Percentiles rank a stretch among this genome's conserved stretches.
Evolutionary conservation across 2,329 filamentous ascomycete genomes (phyloP).

Genomic region (Colletotrichum noveboracense): DNA sequence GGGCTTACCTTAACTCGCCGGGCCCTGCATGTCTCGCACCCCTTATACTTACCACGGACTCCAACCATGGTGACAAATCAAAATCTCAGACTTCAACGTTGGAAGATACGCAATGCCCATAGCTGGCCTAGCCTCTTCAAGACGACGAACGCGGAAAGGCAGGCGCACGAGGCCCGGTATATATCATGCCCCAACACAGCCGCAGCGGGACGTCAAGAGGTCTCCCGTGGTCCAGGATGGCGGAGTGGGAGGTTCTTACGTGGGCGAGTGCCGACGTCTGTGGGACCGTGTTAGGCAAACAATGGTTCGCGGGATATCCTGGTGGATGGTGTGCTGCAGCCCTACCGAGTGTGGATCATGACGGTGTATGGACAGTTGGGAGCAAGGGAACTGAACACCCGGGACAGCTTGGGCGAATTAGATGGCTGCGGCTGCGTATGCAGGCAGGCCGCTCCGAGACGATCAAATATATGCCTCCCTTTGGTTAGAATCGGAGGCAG

Average conservation of each 20-base stretch:
- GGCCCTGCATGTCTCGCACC: slow-evolving; percentile 65
- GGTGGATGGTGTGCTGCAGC: slow-evolving; percentile 20
- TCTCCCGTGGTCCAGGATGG: background rate
- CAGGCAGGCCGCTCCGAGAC: slow-evolving; percentile 17
- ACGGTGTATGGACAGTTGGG: background rate
- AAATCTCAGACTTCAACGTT: background rate
- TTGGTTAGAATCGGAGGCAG: slow-evolving; percentile 9
- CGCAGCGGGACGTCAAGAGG: background rate
- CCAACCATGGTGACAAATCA: slow-evolving; percentile 56
- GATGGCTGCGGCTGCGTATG: slow-evolving; percentile 14
- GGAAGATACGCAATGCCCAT: background rate
- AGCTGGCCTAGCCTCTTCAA: background rate
- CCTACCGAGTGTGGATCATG: slow-evolving; percentile 10
- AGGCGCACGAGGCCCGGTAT: background rate
- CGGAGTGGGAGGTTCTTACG: slow-evolving; percentile 10
- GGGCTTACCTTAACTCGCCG: slow-evolving; percentile 62
- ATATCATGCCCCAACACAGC: background rate
- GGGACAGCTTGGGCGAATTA: slow-evolving; percentile 9
- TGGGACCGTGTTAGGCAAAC: background rate
- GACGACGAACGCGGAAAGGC: background rate
- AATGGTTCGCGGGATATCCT: slow-evolving; percentile 1
- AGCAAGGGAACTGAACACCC: background rate
- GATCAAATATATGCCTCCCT: slow-evolving; percentile 8
- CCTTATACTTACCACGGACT: slow-evolving; percentile 68
- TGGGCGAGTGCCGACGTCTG: slow-evolving; percentile 1